phyloP scores from a whole-genome alignment of 2,329 filamentous ascomycete species.

The Hirsutella thompsonii region DNA sequence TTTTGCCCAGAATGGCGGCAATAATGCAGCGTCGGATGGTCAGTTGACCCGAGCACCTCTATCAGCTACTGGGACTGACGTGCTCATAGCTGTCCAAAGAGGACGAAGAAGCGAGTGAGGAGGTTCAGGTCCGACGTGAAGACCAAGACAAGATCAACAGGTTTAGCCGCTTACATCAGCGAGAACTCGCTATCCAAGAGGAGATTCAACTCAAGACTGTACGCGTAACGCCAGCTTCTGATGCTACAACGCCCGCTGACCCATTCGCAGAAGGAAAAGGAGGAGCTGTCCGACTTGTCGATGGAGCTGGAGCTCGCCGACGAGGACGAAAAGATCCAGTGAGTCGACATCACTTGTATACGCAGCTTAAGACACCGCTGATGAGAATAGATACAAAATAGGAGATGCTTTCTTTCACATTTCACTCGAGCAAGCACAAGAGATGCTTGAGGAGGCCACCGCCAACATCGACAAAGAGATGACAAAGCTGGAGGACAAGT shows the following conservation, averaged over 20 bases:
- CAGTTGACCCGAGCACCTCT: slow-evolving; percentile 7
- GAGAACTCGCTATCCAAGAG: slow-evolving; percentile 66
- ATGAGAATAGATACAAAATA: slow-evolving; percentile 67
- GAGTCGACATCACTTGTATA: slow-evolving; percentile 21
- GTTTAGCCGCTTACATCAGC: slow-evolving; percentile 88
- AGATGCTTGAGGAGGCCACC: slow-evolving; percentile 62
- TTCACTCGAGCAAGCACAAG: slow-evolving; percentile 71
- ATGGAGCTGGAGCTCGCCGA: slow-evolving; percentile 88
- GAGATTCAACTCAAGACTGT: slow-evolving; percentile 71
- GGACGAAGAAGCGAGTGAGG: slow-evolving; percentile 73
- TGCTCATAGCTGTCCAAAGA: slow-evolving; percentile 73
- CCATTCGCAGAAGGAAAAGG: slow-evolving; percentile 75
- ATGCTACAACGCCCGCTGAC: background rate
- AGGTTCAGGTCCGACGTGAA: slow-evolving; percentile 87
- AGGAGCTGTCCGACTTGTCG: slow-evolving; percentile 87
- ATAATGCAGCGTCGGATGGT: slow-evolving; percentile 51
- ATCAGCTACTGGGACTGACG: background rate
- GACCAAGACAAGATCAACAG: slow-evolving; percentile 99
- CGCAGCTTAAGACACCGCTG: slow-evolving; percentile 1
- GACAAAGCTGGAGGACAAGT: slow-evolving; percentile 59
- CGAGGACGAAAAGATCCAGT: slow-evolving; percentile 90
- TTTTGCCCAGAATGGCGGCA: slow-evolving; percentile 18
- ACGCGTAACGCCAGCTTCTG: slow-evolving; percentile 1
- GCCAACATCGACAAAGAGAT: slow-evolving; percentile 68
- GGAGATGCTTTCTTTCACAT: slow-evolving; percentile 91